Percentiles rank a stretch among this genome's conserved stretches.
phyloP scores from a whole-genome alignment of 2,329 filamentous ascomycete genomes.

The Microascus cirrosus region DNA sequence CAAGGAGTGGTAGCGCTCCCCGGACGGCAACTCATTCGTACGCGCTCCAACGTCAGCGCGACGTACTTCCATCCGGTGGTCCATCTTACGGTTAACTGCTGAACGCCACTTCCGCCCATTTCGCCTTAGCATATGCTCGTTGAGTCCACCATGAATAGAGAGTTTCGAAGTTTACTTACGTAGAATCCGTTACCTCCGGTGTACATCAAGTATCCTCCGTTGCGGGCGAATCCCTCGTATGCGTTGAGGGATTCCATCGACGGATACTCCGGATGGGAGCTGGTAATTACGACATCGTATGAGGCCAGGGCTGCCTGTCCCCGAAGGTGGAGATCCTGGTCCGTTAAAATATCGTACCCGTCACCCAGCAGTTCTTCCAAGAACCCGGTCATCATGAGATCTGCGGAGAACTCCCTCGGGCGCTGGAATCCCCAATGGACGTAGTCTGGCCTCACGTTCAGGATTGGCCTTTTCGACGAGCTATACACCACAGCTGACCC shows the following conservation, averaged over 20 bases:
- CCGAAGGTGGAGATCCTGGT: constrained; percentile 21
- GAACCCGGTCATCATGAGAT: constrained; percentile 21
- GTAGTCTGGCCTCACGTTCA: constrained; percentile 23
- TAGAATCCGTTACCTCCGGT: constrained; percentile 24
- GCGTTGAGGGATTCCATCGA: constrained; percentile 14
- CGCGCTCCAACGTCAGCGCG: constrained; percentile 19
- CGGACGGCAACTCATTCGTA: constrained; percentile 14
- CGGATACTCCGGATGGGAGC: constrained; percentile 22
- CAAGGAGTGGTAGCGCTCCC: constrained; percentile 16
- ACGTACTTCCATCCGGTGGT: constrained; percentile 21
- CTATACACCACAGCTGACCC: constrained; percentile 21
- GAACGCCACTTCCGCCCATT: constrained; percentile 16
- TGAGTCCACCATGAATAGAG: too few relatives aligned
- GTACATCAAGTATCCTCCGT: constrained; percentile 23
- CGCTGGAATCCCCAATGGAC: constrained; percentile 20
- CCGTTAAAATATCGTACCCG: constrained; percentile 22
- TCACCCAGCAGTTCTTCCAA: constrained; percentile 18
- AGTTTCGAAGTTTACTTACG: neutral
- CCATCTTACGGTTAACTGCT: constrained; percentile 10
- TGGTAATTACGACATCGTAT: constrained; percentile 15
- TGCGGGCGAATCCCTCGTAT: constrained; percentile 15
- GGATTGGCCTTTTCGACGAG: constrained; percentile 18
- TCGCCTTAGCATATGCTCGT: too few relatives aligned
- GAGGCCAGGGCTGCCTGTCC: constrained; percentile 7
- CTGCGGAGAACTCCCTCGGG: constrained; percentile 22